Percentiles rank a stretch among this genome's conserved stretches.
These are phyloP conservation scores for Naganishia friedmannii DNA, from an alignment of 768 basidiomycete genomes.

Conservation along the genomic window DNA sequence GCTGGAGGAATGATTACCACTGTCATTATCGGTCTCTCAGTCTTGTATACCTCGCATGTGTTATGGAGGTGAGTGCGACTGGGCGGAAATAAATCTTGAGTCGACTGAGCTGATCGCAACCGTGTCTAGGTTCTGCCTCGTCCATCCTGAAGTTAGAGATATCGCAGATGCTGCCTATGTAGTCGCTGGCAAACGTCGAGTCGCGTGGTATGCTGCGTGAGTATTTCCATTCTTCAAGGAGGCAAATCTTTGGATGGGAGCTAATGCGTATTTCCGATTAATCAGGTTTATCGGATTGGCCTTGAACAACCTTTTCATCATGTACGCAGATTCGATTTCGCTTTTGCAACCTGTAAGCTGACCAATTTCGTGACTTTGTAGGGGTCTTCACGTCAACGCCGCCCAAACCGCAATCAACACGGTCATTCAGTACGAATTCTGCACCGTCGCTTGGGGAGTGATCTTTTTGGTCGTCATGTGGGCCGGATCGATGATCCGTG, in stretches of 20 bases:
- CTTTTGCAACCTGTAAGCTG: not conserved
- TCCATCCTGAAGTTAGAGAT: constrained; percentile 32
- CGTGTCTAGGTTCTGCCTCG: constrained; percentile 30
- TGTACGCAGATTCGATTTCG: not conserved
- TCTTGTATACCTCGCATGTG: constrained; percentile 36
- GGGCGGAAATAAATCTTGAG: not conserved
- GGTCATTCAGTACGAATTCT: constrained; percentile 32
- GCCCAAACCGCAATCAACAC: constrained; percentile 38
- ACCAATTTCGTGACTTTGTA: not conserved
- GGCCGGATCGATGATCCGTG: constrained; percentile 33
- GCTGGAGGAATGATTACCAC: constrained; percentile 35
- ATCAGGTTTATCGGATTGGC: constrained; percentile 24
- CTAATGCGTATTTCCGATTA: not conserved
- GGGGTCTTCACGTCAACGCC: constrained; percentile 38
- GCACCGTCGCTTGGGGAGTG: constrained; percentile 35
- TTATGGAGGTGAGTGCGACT: constrained; percentile 33
- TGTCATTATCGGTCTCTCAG: constrained; percentile 31
- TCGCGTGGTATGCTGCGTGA: constrained; percentile 31
- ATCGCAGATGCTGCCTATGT: constrained; percentile 37
- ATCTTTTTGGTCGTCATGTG: constrained; percentile 33
- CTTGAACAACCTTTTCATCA: constrained; percentile 38
- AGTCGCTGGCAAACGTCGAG: constrained; percentile 27
- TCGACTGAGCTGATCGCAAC: not conserved
- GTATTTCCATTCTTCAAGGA: not conserved
- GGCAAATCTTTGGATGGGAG: not conserved